phyloP scores from a whole-genome alignment of 331 rosid genomes.

The Acacia concinna region DNA sequence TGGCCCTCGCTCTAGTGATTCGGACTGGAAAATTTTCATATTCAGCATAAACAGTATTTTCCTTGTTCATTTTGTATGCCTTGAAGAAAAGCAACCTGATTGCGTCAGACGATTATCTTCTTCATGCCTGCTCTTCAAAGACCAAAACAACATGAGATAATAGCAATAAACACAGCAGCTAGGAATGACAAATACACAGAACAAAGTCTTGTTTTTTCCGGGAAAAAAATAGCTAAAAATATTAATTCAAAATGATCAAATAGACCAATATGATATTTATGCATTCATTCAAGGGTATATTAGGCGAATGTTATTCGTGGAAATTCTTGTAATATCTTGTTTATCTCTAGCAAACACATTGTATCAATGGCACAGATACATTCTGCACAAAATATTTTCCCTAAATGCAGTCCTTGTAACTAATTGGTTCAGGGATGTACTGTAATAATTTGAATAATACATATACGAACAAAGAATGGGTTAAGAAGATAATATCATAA shows the following conservation, averaged over 20 bases:
- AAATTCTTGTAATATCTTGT: not conserved
- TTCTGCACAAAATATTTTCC: not conserved
- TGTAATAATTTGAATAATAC: not conserved
- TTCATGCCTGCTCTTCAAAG: conserved; percentile 54
- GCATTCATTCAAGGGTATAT: not conserved
- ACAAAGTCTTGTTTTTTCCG: not conserved
- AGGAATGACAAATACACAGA: not conserved
- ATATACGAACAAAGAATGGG: not conserved
- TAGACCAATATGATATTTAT: not conserved
- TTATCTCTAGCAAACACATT: not conserved
- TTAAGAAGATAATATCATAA: not conserved
- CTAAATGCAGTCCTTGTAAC: not conserved
- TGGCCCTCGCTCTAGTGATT: conserved; percentile 82
- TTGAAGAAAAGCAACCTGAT: conserved; percentile 45
- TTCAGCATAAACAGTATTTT: conserved; percentile 44
- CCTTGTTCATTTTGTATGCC: conserved; percentile 62
- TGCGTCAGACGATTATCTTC: conserved; percentile 33
- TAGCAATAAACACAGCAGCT: not conserved
- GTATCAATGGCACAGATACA: not conserved
- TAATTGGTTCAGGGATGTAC: not conserved
- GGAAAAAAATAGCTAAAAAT: not conserved
- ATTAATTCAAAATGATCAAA: not conserved
- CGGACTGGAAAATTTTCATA: conserved; percentile 54
- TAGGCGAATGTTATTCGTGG: not conserved
- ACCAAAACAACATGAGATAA: conserved; percentile 32